These are phyloP conservation scores for Phytophthora hibernalis DNA, from an alignment of 352 stramenopile species.

Conservation along the genomic window DNA sequence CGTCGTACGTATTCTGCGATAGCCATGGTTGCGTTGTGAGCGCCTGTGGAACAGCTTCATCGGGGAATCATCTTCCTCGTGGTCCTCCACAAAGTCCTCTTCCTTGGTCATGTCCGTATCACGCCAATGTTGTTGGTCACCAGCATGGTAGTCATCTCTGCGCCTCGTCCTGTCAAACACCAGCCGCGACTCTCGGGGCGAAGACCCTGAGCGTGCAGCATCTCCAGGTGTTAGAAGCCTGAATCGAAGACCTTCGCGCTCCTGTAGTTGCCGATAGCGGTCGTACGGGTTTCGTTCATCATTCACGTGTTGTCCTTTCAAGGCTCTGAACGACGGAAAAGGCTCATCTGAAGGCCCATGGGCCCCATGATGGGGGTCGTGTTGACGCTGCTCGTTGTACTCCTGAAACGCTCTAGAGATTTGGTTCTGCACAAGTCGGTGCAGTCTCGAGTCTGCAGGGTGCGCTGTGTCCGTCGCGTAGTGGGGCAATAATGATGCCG, in stretches of 20 bases:
- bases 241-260: slow-evolving; percentile 36
- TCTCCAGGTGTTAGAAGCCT: slow-evolving; percentile 25
- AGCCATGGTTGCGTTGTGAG: background rate
- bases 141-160: slow-evolving; percentile 1
- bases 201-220: slow-evolving; percentile 15
- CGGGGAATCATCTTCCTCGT: slow-evolving; percentile 17
- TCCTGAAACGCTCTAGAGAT: slow-evolving; percentile 50
- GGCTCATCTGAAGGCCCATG: slow-evolving; percentile 5
- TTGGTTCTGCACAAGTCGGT: slow-evolving; percentile 43
- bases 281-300: slow-evolving; percentile 2
- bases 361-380: background rate
- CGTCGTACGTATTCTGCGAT: background rate
- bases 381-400: slow-evolving; percentile 36
- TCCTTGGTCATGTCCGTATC: background rate
- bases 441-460: slow-evolving; percentile 27
- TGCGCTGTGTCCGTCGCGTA: slow-evolving; percentile 30
- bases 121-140: slow-evolving; percentile 9
- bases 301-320: slow-evolving; percentile 1
- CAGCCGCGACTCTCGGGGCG: slow-evolving; percentile 19
- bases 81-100: background rate
- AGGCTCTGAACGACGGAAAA: background rate
- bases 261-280: slow-evolving; percentile 31
- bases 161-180: slow-evolving; percentile 29
- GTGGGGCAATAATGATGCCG: slow-evolving; percentile 18
- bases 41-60: slow-evolving; percentile 12